Evolutionary conservation across 306 rosid genomes (phyloP).

Genomic region (Prosopis cineraria): DNA sequence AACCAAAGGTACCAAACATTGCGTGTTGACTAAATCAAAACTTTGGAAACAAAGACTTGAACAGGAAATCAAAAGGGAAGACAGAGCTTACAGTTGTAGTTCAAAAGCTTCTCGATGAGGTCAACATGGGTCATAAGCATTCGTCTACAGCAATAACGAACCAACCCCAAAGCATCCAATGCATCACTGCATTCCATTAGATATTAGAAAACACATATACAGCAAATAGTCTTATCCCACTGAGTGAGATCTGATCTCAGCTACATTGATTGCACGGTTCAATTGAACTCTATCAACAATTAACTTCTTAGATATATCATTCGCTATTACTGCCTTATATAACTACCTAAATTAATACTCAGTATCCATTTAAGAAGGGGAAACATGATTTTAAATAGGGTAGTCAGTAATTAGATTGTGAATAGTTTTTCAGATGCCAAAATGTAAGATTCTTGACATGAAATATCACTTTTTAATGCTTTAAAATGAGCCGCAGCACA

Average conservation of each 20-base stretch:
- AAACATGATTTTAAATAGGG: background rate
- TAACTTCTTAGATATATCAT: background rate
- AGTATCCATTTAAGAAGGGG: background rate
- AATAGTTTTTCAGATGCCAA: conserved; percentile 4
- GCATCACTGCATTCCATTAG: conserved; percentile 68
- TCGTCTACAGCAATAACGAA: conserved; percentile 91
- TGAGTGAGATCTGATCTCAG: background rate
- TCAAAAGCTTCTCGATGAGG: conserved; percentile 94
- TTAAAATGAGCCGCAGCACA: background rate
- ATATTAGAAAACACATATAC: conserved; percentile 13
- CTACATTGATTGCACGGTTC: background rate
- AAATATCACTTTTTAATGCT: background rate
- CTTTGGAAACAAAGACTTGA: background rate
- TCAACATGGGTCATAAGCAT: conserved; percentile 99
- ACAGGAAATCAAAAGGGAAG: conserved; percentile 9
- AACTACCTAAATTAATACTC: background rate
- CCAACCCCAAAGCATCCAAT: conserved; percentile 86
- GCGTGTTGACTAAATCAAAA: conserved; percentile 4
- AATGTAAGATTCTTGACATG: background rate
- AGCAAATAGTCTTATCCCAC: background rate
- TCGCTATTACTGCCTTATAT: background rate
- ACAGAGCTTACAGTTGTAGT: conserved; percentile 72
- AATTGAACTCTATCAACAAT: background rate
- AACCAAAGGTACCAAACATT: conserved; percentile 18
- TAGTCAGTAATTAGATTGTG: background rate